Evolutionary conservation across 2,329 filamentous ascomycete genomes (phyloP).

Genomic region (Pyricularia pennisetigena): DNA sequence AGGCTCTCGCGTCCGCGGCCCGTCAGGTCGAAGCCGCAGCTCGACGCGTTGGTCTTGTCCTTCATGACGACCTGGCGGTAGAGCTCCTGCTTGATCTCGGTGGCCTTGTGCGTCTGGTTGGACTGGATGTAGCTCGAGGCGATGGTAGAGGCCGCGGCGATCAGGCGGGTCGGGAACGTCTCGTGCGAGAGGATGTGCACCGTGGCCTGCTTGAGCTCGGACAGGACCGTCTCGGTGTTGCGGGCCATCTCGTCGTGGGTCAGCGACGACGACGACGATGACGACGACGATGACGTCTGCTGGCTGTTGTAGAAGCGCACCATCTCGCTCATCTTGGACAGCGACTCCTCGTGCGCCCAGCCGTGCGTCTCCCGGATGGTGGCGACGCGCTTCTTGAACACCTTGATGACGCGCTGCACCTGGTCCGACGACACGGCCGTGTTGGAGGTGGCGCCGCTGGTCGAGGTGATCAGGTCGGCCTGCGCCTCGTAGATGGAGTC

Average conservation of each 20-base stretch:
- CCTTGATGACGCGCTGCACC: neutral
- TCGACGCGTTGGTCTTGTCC: neutral
- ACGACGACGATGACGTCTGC: neutral
- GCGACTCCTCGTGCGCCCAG: neutral
- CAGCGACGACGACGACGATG: neutral
- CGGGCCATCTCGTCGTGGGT: neutral
- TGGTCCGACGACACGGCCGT: neutral
- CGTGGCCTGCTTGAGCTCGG: neutral
- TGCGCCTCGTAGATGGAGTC: neutral
- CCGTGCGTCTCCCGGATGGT: neutral
- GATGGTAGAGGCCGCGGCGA: neutral
- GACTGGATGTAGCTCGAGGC: neutral
- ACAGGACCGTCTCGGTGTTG: neutral
- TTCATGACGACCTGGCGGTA: neutral
- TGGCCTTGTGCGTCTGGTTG: neutral
- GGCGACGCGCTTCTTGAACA: neutral
- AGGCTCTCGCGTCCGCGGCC: neutral
- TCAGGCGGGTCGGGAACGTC: neutral
- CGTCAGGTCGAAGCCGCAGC: neutral
- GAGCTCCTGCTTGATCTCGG: neutral
- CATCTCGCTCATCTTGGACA: slow-evolving; percentile 1
- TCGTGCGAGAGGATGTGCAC: neutral
- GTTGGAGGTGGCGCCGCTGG: neutral
- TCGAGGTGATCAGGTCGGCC: neutral
- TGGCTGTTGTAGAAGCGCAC: slow-evolving; percentile 1